phyloP scores from a whole-genome alignment of 768 basidiomycete species.

The Agaricus subrufescens region DNA sequence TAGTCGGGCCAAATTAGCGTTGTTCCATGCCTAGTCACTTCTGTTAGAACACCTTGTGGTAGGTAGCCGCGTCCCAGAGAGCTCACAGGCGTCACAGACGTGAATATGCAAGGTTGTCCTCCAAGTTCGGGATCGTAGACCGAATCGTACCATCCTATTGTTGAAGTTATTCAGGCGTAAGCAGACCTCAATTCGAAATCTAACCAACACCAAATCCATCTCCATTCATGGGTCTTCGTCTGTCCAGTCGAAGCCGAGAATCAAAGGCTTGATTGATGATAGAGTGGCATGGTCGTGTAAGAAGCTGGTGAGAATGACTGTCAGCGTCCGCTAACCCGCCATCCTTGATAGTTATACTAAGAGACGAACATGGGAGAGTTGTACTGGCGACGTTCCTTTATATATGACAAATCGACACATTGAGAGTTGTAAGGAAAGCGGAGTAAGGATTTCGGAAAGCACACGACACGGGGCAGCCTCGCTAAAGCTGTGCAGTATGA shows the following conservation, averaged over 20 bases:
- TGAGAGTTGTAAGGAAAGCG: not conserved
- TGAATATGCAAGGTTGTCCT: constrained; percentile 90
- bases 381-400: constrained; percentile 91
- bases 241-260: constrained; percentile 80
- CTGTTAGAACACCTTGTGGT: not conserved
- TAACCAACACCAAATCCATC: constrained; percentile 95
- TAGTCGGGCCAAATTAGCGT: constrained; percentile 85
- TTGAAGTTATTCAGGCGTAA: not conserved
- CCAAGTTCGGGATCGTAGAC: constrained; percentile 80
- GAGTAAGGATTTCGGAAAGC: not conserved
- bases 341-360: constrained; percentile 4
- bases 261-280: constrained; percentile 98
- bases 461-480: no score
- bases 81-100: constrained; percentile 83
- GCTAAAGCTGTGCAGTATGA: not conserved
- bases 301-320: constrained; percentile 42
- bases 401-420: constrained; percentile 95
- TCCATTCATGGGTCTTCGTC: constrained; percentile 83
- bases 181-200: constrained; percentile 18
- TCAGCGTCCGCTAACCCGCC: not conserved
- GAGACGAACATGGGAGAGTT: constrained; percentile 71
- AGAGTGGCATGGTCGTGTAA: constrained; percentile 90
- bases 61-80: not conserved
- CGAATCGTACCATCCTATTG: constrained; percentile 89
- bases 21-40: constrained; percentile 83